Percentiles rank a stretch among this genome's conserved stretches.
These are phyloP conservation scores for Moesziomyces antarcticus DNA, from an alignment of 1,284 basidiomycete species.

Conservation along the genomic window DNA sequence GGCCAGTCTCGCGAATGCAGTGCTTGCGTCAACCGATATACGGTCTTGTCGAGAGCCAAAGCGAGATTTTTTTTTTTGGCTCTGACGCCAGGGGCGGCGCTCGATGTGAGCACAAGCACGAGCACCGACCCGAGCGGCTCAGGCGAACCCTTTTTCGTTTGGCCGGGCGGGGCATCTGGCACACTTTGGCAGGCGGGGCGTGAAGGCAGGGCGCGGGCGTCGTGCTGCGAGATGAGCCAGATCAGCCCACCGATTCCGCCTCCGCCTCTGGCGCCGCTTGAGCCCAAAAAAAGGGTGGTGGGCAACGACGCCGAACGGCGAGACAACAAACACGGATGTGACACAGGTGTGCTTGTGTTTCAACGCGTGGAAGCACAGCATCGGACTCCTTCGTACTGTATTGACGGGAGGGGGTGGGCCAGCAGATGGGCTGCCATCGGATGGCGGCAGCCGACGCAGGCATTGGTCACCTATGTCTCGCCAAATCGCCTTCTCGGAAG, in stretches of 20 bases:
- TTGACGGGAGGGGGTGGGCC: no score
- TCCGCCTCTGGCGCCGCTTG: no score
- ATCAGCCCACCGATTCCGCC: background rate
- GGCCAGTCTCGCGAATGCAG: background rate
- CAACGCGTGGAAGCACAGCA: background rate
- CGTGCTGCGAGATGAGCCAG: slow-evolving; percentile 11
- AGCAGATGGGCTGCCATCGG: no score
- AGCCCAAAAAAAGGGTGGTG: background rate
- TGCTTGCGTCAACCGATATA: background rate
- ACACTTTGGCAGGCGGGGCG: no score
- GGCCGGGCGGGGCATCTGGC: no score
- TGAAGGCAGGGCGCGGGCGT: background rate
- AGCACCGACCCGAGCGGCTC: no score
- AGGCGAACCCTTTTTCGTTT: no score
- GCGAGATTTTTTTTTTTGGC: no score
- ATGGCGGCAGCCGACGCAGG: background rate
- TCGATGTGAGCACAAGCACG: no score
- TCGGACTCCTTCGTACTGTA: background rate
- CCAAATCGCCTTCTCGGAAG: slow-evolving; percentile 9
- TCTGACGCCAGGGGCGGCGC: no score
- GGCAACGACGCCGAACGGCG: background rate
- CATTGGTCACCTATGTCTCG: background rate
- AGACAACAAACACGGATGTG: slow-evolving; percentile 25
- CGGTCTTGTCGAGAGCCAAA: no score
- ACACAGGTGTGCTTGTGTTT: slow-evolving; percentile 8